Evolutionary conservation across 495 filamentous ascomycete genomes (phyloP).

Genomic region (Alectoria sarmentosa): DNA sequence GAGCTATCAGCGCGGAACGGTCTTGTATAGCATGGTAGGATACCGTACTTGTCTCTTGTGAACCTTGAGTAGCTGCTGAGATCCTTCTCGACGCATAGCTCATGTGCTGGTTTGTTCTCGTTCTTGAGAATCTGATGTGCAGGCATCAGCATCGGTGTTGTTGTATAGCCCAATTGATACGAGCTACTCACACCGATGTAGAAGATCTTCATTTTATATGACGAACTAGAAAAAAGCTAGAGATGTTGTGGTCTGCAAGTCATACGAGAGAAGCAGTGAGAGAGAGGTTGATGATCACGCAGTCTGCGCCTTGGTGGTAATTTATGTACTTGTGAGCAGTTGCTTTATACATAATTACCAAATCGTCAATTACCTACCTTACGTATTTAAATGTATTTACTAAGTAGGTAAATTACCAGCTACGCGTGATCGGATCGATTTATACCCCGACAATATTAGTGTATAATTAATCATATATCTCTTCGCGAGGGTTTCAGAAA

Average conservation of each 20-base stretch:
- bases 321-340: no score
- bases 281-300: not conserved
- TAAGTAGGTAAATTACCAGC: no score
- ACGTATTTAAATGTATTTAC: no score
- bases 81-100: constrained; percentile 75
- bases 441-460: no score
- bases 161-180: constrained; percentile 7
- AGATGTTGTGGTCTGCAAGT: not conserved
- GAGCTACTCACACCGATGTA: constrained; percentile 72
- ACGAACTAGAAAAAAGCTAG: not conserved
- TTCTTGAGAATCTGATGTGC: constrained; percentile 67
- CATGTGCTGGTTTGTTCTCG: constrained; percentile 66
- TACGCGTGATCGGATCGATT: no score
- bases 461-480: no score
- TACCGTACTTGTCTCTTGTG: constrained; percentile 56
- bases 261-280: not conserved
- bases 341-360: no score
- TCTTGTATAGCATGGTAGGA: not conserved
- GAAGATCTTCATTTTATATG: constrained; percentile 75
- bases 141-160: constrained; percentile 19
- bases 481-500: no score
- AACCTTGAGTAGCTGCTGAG: constrained; percentile 76
- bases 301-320: no score
- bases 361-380: no score
- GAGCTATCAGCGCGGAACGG: constrained; percentile 8